A percentile compares a stretch with the other conserved stretches of the same genome.
Conservation (phyloP, 768 basidiomycete species). For the Pleurotus tuber-regium region DNA sequence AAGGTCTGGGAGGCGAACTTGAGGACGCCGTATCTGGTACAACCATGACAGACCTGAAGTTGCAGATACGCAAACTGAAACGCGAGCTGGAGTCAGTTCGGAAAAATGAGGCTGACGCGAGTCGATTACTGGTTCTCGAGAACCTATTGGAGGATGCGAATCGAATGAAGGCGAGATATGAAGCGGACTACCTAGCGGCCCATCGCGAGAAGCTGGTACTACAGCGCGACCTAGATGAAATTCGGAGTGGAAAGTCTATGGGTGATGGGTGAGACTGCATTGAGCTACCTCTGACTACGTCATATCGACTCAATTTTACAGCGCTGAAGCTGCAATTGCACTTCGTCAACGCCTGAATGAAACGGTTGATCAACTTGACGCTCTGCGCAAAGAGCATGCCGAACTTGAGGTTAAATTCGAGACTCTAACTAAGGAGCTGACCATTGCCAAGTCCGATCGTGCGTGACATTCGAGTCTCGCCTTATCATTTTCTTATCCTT, state of each 20-base stretch:
- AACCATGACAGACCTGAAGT: constrained; percentile 89
- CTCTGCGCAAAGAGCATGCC: constrained; percentile 61
- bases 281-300: too few species aligned
- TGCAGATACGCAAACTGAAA: constrained; percentile 79
- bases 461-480: constrained; percentile 26
- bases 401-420: constrained; percentile 73
- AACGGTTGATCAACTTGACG: constrained; percentile 78
- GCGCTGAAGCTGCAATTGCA: constrained; percentile 85
- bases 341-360: constrained; percentile 86
- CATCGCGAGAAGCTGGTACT: constrained; percentile 82
- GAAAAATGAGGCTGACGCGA: constrained; percentile 75
- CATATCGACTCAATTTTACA: too few species aligned
- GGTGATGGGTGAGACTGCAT: constrained; percentile 69
- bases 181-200: constrained; percentile 79
- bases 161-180: constrained; percentile 85
- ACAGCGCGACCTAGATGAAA: constrained; percentile 83
- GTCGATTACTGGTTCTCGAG: constrained; percentile 81
- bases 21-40: constrained; percentile 81
- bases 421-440: constrained; percentile 62
- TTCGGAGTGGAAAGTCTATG: constrained; percentile 78
- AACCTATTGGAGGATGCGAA: constrained; percentile 90
- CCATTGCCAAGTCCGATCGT: constrained; percentile 86
- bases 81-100: constrained; percentile 75
- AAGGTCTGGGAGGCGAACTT: constrained; percentile 82
- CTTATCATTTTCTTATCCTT: constrained; percentile 10